phyloP scores from a whole-genome alignment of 208 protist species.

The Pavlovales sp. region DNA sequence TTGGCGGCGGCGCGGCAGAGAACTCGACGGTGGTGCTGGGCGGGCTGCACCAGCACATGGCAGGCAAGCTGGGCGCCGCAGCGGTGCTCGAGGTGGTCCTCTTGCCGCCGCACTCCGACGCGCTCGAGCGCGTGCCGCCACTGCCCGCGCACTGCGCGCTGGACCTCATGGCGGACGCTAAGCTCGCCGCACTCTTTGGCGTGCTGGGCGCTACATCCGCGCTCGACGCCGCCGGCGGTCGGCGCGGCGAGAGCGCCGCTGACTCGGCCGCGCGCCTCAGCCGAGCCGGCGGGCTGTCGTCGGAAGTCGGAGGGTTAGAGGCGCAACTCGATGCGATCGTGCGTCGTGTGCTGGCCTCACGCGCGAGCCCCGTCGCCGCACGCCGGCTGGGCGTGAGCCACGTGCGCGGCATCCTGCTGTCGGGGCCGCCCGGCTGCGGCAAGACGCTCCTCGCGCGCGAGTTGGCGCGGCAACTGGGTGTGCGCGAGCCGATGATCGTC shows the following conservation, averaged over 20 bases:
- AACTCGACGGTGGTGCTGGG: background rate
- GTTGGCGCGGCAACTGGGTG: conserved; percentile 14
- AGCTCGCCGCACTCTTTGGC: background rate
- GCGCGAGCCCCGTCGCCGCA: conserved; percentile 18
- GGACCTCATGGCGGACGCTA: background rate
- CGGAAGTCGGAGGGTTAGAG: conserved; percentile 26
- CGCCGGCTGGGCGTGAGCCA: conserved; percentile 32
- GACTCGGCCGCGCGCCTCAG: background rate
- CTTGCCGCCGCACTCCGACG: too few relatives aligned
- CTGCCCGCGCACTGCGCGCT: background rate
- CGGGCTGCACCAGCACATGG: background rate
- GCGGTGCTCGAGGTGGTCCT: conserved; percentile 29
- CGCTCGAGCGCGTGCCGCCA: background rate
- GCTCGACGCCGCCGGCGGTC: background rate
- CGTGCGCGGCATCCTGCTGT: conserved; percentile 40
- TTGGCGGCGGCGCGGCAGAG: too few relatives aligned
- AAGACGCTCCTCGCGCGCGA: conserved; percentile 52
- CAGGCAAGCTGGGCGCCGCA: background rate
- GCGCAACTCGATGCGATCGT: conserved; percentile 43
- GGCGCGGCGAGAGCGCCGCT: too few relatives aligned
- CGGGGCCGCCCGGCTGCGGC: conserved; percentile 39
- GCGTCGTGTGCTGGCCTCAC: conserved; percentile 32
- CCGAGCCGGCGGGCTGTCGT: background rate
- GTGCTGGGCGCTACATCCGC: background rate
- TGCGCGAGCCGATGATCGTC: conserved; percentile 36